These are phyloP conservation scores for Geosmithia morbida DNA, from an alignment of 2,329 filamentous ascomycete genomes.

Conservation along the genomic window DNA sequence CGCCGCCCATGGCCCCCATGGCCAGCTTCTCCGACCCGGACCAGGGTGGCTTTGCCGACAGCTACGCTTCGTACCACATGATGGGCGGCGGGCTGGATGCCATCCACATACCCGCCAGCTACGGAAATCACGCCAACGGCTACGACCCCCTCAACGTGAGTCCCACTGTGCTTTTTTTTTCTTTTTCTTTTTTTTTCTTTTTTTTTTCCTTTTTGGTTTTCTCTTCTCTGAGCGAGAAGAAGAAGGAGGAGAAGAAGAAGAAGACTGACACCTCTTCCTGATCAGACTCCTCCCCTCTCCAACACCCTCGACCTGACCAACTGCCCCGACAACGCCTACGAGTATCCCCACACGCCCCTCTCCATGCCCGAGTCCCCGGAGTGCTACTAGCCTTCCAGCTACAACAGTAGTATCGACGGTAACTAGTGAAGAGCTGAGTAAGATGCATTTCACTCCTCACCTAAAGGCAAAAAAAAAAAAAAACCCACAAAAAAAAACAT, in stretches of 20 bases:
- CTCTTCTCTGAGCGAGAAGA: too few species aligned
- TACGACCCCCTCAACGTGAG: constrained; percentile 50
- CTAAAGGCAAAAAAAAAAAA: too few species aligned
- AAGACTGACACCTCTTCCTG: constrained; percentile 6
- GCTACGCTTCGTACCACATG: background rate
- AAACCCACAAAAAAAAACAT: too few species aligned
- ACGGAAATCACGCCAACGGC: background rate
- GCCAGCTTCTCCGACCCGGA: background rate
- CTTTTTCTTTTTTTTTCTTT: too few species aligned
- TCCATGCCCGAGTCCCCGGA: constrained; percentile 60
- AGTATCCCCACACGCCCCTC: constrained; percentile 55
- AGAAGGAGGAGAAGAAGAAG: background rate
- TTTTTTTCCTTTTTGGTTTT: too few species aligned
- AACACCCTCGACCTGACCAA: constrained; percentile 54
- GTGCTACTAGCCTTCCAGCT: background rate
- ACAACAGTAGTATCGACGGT: background rate
- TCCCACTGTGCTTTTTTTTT: constrained; percentile 9
- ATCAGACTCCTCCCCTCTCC: constrained; percentile 62
- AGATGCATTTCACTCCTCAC: too few species aligned
- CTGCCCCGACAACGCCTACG: constrained; percentile 46
- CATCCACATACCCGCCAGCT: background rate
- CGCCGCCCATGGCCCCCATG: background rate
- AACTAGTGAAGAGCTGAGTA: too few species aligned
- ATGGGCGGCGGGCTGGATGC: background rate
- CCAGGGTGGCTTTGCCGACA: background rate